phyloP scores from a whole-genome alignment of 2,329 filamentous ascomycete genomes.

The Diaporthe helianthi region DNA sequence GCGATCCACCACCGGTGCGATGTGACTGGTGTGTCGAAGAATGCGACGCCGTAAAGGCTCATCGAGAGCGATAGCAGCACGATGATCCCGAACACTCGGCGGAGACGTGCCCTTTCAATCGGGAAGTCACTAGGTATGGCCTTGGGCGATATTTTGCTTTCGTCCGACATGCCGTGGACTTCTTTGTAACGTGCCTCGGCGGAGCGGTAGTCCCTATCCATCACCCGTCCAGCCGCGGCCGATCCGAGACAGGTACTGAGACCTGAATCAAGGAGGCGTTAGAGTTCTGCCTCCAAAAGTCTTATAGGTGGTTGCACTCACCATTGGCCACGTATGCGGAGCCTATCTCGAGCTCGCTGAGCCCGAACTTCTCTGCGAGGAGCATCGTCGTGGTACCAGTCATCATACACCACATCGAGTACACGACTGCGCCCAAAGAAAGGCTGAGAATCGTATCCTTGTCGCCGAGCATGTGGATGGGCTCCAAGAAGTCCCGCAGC shows the following conservation, averaged over 20 bases:
- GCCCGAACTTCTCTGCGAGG: conserved; percentile 39
- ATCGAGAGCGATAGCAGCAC: conserved; percentile 45
- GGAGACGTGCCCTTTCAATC: conserved; percentile 44
- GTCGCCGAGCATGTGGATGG: conserved; percentile 43
- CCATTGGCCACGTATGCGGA: neutral
- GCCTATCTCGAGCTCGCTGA: neutral
- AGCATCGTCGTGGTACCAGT: conserved; percentile 45
- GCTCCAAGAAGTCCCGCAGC: conserved; percentile 36
- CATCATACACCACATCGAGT: conserved; percentile 46
- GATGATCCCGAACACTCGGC: conserved; percentile 48
- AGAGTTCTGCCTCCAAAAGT: neutral
- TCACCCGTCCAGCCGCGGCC: conserved; percentile 40
- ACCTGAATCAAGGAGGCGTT: conserved; percentile 39
- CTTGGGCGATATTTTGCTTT: neutral
- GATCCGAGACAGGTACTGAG: conserved; percentile 43
- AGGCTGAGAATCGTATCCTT: conserved; percentile 43
- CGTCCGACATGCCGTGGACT: neutral
- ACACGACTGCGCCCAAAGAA: conserved; percentile 44
- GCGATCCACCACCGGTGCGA: conserved; percentile 38
- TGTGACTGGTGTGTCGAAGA: neutral
- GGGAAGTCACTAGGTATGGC: conserved; percentile 13
- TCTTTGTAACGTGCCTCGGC: conserved; percentile 8
- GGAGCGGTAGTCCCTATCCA: conserved; percentile 42
- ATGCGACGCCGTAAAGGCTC: conserved; percentile 42
- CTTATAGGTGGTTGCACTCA: neutral